Conservation (phyloP, 2,329 filamentous ascomycete species). For the Lachnellula cervina region DNA sequence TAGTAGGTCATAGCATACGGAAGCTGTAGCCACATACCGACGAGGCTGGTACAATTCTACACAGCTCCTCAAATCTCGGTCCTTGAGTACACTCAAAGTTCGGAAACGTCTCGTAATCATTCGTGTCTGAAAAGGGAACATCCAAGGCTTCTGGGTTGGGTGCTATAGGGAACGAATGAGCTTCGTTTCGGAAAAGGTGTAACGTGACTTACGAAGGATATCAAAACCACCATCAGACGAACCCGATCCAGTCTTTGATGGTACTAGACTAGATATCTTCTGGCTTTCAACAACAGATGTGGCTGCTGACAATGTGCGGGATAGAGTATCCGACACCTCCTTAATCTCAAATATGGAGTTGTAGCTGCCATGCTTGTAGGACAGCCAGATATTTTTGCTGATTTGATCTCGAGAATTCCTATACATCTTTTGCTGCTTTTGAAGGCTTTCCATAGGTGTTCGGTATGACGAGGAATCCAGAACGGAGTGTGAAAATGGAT, state of each 20-base stretch:
- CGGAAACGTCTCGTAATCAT: constrained; percentile 30
- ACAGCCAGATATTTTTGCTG: constrained; percentile 27
- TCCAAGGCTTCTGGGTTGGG: constrained; percentile 9
- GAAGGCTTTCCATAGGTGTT: constrained; percentile 23
- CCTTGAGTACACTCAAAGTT: constrained; percentile 26
- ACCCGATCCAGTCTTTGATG: constrained; percentile 9
- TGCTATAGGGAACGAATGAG: not conserved
- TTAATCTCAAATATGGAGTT: constrained; percentile 31
- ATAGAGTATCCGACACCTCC: constrained; percentile 27
- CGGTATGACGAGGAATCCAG: constrained; percentile 13
- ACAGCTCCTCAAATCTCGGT: constrained; percentile 22
- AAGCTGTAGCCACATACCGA: constrained; percentile 18
- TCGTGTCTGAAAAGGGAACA: constrained; percentile 21
- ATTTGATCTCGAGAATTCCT: constrained; percentile 22
- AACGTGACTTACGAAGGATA: constrained; percentile 26
- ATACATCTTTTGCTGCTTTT: constrained; percentile 28
- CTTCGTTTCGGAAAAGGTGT: not conserved
- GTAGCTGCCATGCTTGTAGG: constrained; percentile 31
- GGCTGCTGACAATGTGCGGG: constrained; percentile 20
- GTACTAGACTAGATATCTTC: constrained; percentile 26
- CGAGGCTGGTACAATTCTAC: constrained; percentile 22
- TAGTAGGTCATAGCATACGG: not conserved
- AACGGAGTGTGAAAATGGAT: constrained; percentile 21
- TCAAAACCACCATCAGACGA: constrained; percentile 21
- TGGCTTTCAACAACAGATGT: constrained; percentile 28